Evolutionary conservation across 768 basidiomycete species (phyloP).

Genomic region (Clitopilus hobsonii): DNA sequence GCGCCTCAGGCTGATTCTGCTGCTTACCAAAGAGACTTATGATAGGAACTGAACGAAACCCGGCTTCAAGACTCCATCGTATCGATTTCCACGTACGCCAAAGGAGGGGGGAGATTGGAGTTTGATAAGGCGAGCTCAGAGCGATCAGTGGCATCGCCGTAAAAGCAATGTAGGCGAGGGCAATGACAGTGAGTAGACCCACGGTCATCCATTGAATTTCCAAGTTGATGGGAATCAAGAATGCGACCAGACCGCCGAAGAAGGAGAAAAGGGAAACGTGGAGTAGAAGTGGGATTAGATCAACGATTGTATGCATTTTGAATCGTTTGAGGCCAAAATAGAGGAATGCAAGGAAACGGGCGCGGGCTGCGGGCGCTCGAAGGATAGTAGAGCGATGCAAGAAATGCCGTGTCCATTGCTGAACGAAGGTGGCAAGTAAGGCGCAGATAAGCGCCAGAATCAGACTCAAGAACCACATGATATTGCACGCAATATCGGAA

Average conservation of each 20-base stretch:
- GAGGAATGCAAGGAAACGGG: neutral
- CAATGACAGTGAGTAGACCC: neutral
- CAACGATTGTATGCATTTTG: neutral
- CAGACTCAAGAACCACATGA: neutral
- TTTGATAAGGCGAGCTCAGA: slow-evolving; percentile 29
- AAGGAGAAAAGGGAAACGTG: neutral
- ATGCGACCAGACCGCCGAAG: neutral
- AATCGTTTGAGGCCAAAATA: neutral
- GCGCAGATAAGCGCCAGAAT: neutral
- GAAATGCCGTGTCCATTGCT: slow-evolving; percentile 10
- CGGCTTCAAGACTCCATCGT: too few relatives aligned
- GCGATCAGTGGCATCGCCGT: slow-evolving; percentile 27
- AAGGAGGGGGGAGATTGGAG: slow-evolving; percentile 25
- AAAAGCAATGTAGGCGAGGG: slow-evolving; percentile 22
- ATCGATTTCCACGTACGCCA: slow-evolving; percentile 22
- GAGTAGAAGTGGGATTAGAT: neutral
- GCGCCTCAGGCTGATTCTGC: too few relatives aligned
- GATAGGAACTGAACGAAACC: too few relatives aligned
- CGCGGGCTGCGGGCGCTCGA: neutral
- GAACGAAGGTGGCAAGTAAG: neutral
- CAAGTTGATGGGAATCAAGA: neutral
- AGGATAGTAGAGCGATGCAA: slow-evolving; percentile 15
- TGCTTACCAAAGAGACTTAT: too few relatives aligned
- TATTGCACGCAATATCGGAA: neutral
- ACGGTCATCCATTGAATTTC: neutral